Percentiles rank a stretch among this genome's conserved stretches.
Evolutionary conservation across 306 rosid genomes (phyloP).

Genomic region (Cicer cuneatum): DNA sequence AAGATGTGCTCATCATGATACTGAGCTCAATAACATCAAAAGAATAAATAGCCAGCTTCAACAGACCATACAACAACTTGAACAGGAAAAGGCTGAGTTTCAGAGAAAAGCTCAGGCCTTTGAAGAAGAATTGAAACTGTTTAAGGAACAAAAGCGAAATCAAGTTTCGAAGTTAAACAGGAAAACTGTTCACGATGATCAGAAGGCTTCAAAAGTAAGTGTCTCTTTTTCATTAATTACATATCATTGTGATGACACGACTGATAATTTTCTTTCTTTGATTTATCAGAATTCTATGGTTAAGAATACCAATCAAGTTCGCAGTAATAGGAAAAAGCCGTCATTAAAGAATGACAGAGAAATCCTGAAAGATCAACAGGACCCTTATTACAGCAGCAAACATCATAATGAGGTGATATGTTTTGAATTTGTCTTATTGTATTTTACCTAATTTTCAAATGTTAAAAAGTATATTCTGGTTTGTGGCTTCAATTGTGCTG

Average conservation of each 20-base stretch:
- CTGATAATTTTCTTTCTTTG: slow-evolving; percentile 36
- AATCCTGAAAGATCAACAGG: slow-evolving; percentile 57
- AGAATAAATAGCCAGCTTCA: slow-evolving; percentile 54
- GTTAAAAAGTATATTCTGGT: not conserved
- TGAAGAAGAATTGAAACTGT: slow-evolving; percentile 57
- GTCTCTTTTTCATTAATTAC: slow-evolving; percentile 41
- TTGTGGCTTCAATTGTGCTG: not conserved
- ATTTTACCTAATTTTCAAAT: slow-evolving; percentile 38
- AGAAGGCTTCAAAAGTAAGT: slow-evolving; percentile 66
- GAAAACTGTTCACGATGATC: slow-evolving; percentile 64
- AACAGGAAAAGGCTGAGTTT: slow-evolving; percentile 56
- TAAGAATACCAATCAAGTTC: slow-evolving; percentile 62
- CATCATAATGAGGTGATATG: slow-evolving; percentile 65
- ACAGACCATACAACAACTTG: slow-evolving; percentile 56
- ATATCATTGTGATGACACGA: slow-evolving; percentile 38
- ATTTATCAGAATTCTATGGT: slow-evolving; percentile 59
- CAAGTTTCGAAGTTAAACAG: slow-evolving; percentile 46
- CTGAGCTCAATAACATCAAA: slow-evolving; percentile 54
- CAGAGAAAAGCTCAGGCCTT: slow-evolving; percentile 51
- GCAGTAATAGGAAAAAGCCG: slow-evolving; percentile 59
- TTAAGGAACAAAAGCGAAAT: slow-evolving; percentile 58
- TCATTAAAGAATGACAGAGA: slow-evolving; percentile 61
- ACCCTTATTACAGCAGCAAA: slow-evolving; percentile 46
- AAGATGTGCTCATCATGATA: slow-evolving; percentile 32
- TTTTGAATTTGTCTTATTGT: slow-evolving; percentile 41